Evolutionary conservation across 2,329 filamentous ascomycete genomes (phyloP).

Genomic region (Cyanodermella asteris): DNA sequence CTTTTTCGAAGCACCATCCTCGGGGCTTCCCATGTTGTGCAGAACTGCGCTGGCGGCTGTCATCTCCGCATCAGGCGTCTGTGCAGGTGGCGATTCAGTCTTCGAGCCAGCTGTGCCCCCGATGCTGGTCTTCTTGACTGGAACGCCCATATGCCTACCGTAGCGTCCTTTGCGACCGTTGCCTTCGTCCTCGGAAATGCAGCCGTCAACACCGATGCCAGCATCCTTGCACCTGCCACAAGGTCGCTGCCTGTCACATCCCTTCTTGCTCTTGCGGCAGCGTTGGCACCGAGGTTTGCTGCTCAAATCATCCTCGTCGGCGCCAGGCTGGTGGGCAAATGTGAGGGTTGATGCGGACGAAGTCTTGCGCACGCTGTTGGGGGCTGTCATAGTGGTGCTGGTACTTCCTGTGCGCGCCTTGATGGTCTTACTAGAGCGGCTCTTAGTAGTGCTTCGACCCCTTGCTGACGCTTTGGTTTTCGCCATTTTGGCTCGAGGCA

Average conservation of each 20-base stretch:
- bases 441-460: no score
- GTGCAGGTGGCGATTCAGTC: no score
- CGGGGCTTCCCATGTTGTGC: no score
- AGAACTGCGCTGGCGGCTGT: no score
- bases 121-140: slow-evolving; percentile 43
- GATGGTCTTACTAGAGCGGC: no score
- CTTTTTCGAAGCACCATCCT: no score
- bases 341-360: slow-evolving; percentile 47
- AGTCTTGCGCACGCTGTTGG: no score
- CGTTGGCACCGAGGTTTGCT: slow-evolving; percentile 93
- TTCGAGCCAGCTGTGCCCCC: no score
- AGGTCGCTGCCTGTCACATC: slow-evolving; percentile 86
- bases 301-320: slow-evolving; percentile 74
- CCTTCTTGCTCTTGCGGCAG: slow-evolving; percentile 98
- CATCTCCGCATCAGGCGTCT: no score
- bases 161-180: slow-evolving; percentile 94
- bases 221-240: slow-evolving; percentile 92
- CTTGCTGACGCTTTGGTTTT: slow-evolving; percentile 7
- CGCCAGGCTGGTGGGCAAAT: slow-evolving; percentile 37
- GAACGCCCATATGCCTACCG: slow-evolving; percentile 45
- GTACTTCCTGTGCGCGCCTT: slow-evolving; percentile 14
- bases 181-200: slow-evolving; percentile 91
- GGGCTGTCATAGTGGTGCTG: no score
- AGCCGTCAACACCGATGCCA: slow-evolving; percentile 78
- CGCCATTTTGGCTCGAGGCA: slow-evolving; percentile 4